A percentile compares a stretch with the other conserved stretches of the same genome.
phyloP scores from a whole-genome alignment of 2,329 filamentous ascomycete species.

The Talaromyces sp. region DNA sequence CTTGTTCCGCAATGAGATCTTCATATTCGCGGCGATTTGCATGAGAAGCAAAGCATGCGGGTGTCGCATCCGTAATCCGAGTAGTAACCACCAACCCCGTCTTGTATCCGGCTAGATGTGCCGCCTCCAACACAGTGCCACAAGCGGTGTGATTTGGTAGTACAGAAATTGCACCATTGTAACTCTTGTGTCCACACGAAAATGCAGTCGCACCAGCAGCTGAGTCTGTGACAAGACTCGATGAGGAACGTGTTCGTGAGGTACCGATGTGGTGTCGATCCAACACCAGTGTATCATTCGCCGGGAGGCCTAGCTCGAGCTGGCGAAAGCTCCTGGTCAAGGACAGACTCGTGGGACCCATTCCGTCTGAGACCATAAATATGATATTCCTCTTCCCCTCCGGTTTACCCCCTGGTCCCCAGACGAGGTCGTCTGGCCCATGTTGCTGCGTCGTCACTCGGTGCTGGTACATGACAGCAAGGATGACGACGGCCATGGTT shows the following conservation, averaged over 20 bases:
- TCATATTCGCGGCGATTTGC: conserved; percentile 75
- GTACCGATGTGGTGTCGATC: conserved; percentile 89
- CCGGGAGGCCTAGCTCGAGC: conserved; percentile 66
- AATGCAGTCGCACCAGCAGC: conserved; percentile 97
- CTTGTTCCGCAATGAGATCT: conserved; percentile 87
- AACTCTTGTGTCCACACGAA: conserved; percentile 86
- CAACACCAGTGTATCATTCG: conserved; percentile 70
- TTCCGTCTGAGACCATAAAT: conserved; percentile 99
- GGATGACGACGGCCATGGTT: conserved; percentile 71
- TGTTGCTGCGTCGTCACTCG: conserved; percentile 46
- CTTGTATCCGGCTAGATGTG: conserved; percentile 84
- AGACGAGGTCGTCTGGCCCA: conserved; percentile 26
- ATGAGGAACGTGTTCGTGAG: conserved; percentile 78
- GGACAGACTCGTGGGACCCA: conserved; percentile 88
- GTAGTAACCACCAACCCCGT: conserved; percentile 95
- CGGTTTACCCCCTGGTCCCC: conserved; percentile 43
- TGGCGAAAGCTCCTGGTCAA: conserved; percentile 86
- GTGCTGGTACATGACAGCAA: conserved; percentile 77
- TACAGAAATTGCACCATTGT: conserved; percentile 93
- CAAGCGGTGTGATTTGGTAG: conserved; percentile 81
- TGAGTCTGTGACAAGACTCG: conserved; percentile 85
- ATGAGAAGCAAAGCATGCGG: conserved; percentile 89
- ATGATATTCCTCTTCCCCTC: conserved; percentile 82
- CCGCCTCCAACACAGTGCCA: conserved; percentile 88
- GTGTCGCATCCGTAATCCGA: conserved; percentile 90